Evolutionary conservation across 2,329 filamentous ascomycete genomes (phyloP), one percentile per base, ranked within the genome.

Genomic region (Phialophora verrucosa): DNA sequence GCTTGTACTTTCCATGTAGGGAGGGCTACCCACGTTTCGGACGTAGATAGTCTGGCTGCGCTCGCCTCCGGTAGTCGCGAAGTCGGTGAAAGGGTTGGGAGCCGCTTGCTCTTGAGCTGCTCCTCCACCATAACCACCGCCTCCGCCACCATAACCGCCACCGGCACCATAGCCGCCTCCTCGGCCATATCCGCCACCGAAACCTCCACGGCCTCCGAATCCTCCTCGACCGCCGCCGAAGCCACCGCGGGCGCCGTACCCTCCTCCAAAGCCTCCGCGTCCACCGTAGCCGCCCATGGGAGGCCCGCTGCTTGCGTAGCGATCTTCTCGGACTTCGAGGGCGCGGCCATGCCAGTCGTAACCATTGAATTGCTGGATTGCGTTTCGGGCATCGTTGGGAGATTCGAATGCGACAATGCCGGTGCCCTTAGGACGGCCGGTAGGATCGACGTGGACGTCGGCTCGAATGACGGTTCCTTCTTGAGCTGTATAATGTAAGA

Each of bases 361-460:
- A 66, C 95, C 95, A 77, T 98, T 97, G 84, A 98, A 99, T 73
- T 97, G 93, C 76, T 93, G 89, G 71, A 99, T 99, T 25, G 95
- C 95, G 76, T 93, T 97, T 72, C 93, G 92, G 50, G 95, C 94
- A 80, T 99, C 95, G 66, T 98, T 93, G 1, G 93, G 88, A 65
- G 89, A 94, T 78, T 99, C 95, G 77, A 97, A 99, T 50, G 95
- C 93, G 68, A 99, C 95, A 65, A 98, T 96, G 72, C 95, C 95
- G 59, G 95, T 97, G 62, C 95, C 95, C 83, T 98, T 99, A 57
- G 95, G 93, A 70, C 93, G 89, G 70, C 95, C 94, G 75, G 97
- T 94, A 12, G 91, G 92, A 62, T 93, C 92, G 68, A 92, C 84
- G 79, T 99, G 94, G 65, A 99, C 93, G 80, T 99, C 95, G 70